phyloP scores from a whole-genome alignment of 2,329 filamentous ascomycete genomes.

The Botrytis squamosa region DNA sequence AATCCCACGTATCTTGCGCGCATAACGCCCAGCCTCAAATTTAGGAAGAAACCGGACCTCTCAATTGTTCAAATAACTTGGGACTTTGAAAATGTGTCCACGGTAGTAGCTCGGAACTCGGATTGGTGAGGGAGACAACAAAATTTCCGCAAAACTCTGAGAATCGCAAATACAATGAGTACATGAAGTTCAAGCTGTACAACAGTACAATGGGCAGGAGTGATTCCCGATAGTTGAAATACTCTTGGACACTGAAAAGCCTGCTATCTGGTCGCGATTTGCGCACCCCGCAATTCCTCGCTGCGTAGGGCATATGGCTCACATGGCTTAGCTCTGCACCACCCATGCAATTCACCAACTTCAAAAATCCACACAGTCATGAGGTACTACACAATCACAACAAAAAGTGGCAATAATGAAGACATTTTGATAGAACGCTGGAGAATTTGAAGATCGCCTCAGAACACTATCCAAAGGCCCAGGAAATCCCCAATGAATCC shows the following conservation, averaged over 20 bases:
- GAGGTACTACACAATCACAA: slow-evolving; percentile 22
- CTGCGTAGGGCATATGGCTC: slow-evolving; percentile 2
- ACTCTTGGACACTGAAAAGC: background rate
- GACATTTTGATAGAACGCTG: background rate
- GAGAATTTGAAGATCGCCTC: background rate
- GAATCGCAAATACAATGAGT: background rate
- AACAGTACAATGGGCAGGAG: background rate
- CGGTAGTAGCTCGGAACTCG: background rate
- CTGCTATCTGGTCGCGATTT: slow-evolving; percentile 6
- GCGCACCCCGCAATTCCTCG: slow-evolving; percentile 15
- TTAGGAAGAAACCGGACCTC: background rate
- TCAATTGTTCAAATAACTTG: background rate
- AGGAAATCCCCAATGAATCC: background rate
- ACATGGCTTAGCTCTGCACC: slow-evolving; percentile 9
- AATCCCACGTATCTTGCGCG: background rate
- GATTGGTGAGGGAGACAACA: background rate
- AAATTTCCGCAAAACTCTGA: background rate
- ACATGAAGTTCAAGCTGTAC: background rate
- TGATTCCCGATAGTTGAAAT: background rate
- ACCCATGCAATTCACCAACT: slow-evolving; percentile 1
- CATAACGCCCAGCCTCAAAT: background rate
- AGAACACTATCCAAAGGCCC: slow-evolving; percentile 15
- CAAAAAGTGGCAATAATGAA: slow-evolving; percentile 15
- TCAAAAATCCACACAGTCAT: slow-evolving; percentile 14
- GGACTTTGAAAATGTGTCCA: background rate